Percentiles rank a stretch among this genome's conserved stretches.
phyloP scores from a whole-genome alignment of 176 grass and related monocot genomes.

The Aegilops speltoides region DNA sequence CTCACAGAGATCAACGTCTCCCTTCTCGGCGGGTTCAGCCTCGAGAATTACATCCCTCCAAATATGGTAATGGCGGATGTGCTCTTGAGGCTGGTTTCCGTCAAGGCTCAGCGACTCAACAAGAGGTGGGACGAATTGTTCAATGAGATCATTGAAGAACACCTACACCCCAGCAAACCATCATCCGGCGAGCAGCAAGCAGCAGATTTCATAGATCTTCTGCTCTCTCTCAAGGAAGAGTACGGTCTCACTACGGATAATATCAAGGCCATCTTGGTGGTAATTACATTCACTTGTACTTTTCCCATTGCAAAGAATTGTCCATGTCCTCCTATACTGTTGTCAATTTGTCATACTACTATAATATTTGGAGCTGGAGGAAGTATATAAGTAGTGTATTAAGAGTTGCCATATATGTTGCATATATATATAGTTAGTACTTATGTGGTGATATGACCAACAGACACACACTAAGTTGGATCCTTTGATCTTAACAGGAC shows the following conservation, averaged over 20 bases:
- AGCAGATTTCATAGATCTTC: background rate
- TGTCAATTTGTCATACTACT: too few species aligned
- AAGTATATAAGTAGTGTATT: too few species aligned
- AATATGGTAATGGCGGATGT: background rate
- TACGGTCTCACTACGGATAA: background rate
- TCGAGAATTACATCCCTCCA: background rate
- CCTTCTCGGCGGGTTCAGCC: constrained; percentile 13
- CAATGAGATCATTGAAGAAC: constrained; percentile 29
- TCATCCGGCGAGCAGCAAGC: background rate
- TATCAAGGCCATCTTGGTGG: constrained; percentile 2
- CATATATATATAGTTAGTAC: too few species aligned
- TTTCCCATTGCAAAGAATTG: too few species aligned
- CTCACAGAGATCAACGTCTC: constrained; percentile 27
- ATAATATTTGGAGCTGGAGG: too few species aligned
- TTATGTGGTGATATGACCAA: too few species aligned
- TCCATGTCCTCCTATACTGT: too few species aligned
- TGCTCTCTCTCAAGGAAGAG: background rate
- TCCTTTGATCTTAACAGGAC: background rate
- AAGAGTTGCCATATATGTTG: too few species aligned
- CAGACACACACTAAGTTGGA: background rate
- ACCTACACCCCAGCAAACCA: background rate
- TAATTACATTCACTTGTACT: background rate
- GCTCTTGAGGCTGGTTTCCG: constrained; percentile 11
- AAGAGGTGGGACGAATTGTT: constrained; percentile 27
- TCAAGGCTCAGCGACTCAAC: constrained; percentile 8